phyloP scores from a whole-genome alignment of 768 basidiomycete genomes.

The Lentinula aciculospora region DNA sequence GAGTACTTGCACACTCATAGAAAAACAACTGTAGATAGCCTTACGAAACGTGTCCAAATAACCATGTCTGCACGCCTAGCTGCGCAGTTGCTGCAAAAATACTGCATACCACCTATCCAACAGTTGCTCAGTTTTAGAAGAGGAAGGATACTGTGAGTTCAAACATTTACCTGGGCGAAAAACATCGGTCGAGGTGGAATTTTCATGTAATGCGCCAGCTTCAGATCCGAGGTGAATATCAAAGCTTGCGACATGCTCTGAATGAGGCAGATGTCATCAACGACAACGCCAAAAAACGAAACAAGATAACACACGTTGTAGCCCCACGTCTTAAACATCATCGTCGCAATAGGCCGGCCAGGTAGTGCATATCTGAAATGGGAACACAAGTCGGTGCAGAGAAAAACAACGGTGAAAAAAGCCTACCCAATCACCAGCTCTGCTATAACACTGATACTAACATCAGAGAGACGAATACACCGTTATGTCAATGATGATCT shows the following conservation, averaged over 20 bases:
- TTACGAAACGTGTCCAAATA: slow-evolving; percentile 56
- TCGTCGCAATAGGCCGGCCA: slow-evolving; percentile 70
- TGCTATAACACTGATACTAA: slow-evolving; percentile 50
- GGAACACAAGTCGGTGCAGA: slow-evolving; percentile 1
- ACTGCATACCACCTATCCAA: slow-evolving; percentile 42
- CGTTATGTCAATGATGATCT: background rate
- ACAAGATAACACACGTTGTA: slow-evolving; percentile 20
- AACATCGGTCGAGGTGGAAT: slow-evolving; percentile 66
- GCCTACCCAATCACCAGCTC: slow-evolving; percentile 67
- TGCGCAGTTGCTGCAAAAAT: slow-evolving; percentile 62
- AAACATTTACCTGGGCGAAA: slow-evolving; percentile 43
- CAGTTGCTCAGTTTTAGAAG: background rate
- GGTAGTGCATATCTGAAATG: slow-evolving; percentile 27
- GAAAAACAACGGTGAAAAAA: slow-evolving; percentile 16
- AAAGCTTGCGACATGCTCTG: slow-evolving; percentile 35
- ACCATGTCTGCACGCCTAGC: slow-evolving; percentile 64
- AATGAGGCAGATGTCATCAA: no score
- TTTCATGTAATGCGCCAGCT: slow-evolving; percentile 73
- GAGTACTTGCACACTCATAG: background rate
- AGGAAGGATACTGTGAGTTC: background rate
- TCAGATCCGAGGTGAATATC: slow-evolving; percentile 69
- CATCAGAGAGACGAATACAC: background rate
- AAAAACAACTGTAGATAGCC: slow-evolving; percentile 13
- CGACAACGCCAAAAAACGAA: no score
- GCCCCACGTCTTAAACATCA: slow-evolving; percentile 56